A percentile compares a stretch with the other conserved stretches of the same genome.
phyloP scores from a whole-genome alignment of 208 protist genomes.

The Novymonas esmeraldas region DNA sequence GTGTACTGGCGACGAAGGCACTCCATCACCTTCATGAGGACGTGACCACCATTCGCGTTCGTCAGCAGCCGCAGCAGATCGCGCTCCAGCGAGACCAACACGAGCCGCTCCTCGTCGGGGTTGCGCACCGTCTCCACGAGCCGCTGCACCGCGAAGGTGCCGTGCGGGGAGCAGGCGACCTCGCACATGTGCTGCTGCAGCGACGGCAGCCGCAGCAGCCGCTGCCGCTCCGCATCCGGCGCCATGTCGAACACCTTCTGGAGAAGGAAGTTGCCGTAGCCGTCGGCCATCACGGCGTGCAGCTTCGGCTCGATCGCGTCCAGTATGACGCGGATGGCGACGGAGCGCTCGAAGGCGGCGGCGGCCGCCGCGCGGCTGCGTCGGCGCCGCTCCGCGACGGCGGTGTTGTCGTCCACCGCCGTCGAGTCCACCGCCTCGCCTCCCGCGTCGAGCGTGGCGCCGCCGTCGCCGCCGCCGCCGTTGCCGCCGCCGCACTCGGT shows the following conservation, averaged over 20 bases:
- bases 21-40: conserved; percentile 86
- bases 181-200: conserved; percentile 54
- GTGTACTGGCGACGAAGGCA: conserved; percentile 43
- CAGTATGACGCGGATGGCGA: conserved; percentile 53
- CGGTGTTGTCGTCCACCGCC: neutral
- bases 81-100: conserved; percentile 44
- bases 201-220: conserved; percentile 53
- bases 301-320: conserved; percentile 46
- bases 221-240: conserved; percentile 41
- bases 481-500: conserved; percentile 29
- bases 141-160: conserved; percentile 96
- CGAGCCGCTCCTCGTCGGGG: conserved; percentile 70
- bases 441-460: neutral
- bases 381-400: conserved; percentile 7
- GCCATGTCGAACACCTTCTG: conserved; percentile 92
- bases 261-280: conserved; percentile 97
- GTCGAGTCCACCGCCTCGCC: neutral
- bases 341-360: conserved; percentile 29
- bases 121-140: conserved; percentile 92
- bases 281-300: conserved; percentile 94
- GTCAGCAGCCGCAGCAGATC: conserved; percentile 86
- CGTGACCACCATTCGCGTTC: conserved; percentile 97
- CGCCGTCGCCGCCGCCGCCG: conserved; percentile 12
- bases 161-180: conserved; percentile 84
- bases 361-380: conserved; percentile 19